Evolutionary conservation across 495 filamentous ascomycete genomes (phyloP).

Genomic region (Pyrenula massariospora): DNA sequence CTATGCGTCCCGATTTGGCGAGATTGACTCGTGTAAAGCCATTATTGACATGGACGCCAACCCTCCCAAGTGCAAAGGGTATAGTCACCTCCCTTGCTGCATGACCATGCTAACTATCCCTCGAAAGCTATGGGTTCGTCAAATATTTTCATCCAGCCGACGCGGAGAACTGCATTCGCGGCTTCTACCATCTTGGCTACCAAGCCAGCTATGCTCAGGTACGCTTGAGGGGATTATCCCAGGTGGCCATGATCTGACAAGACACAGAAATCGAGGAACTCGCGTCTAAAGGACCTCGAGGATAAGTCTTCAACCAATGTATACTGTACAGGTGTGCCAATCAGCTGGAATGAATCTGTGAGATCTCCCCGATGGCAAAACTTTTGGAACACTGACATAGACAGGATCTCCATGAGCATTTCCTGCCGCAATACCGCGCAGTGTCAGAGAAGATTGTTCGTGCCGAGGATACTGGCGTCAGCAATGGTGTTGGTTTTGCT

Average conservation of each 20-base stretch:
- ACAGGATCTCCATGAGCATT: constrained; percentile 33
- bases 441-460: constrained; percentile 88
- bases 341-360: constrained; percentile 78
- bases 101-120: background rate
- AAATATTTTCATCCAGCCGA: constrained; percentile 79
- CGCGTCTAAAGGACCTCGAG: constrained; percentile 82
- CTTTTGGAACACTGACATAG: constrained; percentile 2
- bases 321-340: constrained; percentile 92
- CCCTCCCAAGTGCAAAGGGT: constrained; percentile 76
- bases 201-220: constrained; percentile 94
- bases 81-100: constrained; percentile 5
- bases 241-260: constrained; percentile 9
- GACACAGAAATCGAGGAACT: constrained; percentile 82
- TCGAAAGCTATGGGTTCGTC: constrained; percentile 80
- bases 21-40: constrained; percentile 86
- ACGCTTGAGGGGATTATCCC: too few species aligned
- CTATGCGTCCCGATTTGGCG: constrained; percentile 79
- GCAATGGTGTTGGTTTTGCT: constrained; percentile 95
- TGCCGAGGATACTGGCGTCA: constrained; percentile 69
- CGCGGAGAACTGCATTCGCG: constrained; percentile 90
- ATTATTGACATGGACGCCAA: constrained; percentile 89
- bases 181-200: constrained; percentile 87
- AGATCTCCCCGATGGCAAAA: constrained; percentile 12
- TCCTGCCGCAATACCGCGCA: constrained; percentile 63
- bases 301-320: constrained; percentile 85